These are phyloP conservation scores for Hammondia hammondi DNA, from an alignment of 169 alveolate genomes.

Conservation along the genomic window DNA sequence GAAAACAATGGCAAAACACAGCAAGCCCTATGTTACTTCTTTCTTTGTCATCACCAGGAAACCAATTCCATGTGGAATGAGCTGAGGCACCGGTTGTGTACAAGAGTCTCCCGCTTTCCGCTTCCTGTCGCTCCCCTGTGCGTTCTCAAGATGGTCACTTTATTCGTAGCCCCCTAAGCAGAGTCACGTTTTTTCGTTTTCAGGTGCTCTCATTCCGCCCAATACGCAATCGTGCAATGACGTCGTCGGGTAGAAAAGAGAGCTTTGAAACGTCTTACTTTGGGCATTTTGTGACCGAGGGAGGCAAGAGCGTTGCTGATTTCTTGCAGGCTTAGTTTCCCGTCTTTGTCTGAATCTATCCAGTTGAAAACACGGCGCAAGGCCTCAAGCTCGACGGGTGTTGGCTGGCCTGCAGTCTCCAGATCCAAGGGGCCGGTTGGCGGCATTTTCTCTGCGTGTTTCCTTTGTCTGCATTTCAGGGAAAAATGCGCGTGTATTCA, in stretches of 20 bases:
- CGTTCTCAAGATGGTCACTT: no score
- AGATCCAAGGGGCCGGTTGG: slow-evolving; percentile 27
- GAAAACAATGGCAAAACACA: neutral
- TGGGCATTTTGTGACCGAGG: slow-evolving; percentile 59
- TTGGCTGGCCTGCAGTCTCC: slow-evolving; percentile 53
- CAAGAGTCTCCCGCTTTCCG: no score
- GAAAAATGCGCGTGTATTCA: neutral
- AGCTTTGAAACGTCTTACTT: neutral
- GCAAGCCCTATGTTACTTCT: neutral
- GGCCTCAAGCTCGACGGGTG: slow-evolving; percentile 75
- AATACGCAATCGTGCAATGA: no score
- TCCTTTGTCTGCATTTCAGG: neutral
- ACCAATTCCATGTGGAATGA: no score
- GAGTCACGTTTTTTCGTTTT: no score
- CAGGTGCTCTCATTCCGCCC: no score
- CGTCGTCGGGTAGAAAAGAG: no score
- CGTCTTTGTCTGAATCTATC: slow-evolving; percentile 70
- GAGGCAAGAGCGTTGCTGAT: slow-evolving; percentile 40
- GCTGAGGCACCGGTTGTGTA: no score
- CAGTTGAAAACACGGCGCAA: slow-evolving; percentile 72
- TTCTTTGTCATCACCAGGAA: no score
- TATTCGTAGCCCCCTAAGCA: no score
- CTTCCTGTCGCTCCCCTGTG: no score
- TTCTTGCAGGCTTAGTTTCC: slow-evolving; percentile 64
- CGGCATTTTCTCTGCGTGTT: neutral